Evolutionary conservation across 2,329 filamentous ascomycete species (phyloP).

Genomic region (Beauveria asiatica): DNA sequence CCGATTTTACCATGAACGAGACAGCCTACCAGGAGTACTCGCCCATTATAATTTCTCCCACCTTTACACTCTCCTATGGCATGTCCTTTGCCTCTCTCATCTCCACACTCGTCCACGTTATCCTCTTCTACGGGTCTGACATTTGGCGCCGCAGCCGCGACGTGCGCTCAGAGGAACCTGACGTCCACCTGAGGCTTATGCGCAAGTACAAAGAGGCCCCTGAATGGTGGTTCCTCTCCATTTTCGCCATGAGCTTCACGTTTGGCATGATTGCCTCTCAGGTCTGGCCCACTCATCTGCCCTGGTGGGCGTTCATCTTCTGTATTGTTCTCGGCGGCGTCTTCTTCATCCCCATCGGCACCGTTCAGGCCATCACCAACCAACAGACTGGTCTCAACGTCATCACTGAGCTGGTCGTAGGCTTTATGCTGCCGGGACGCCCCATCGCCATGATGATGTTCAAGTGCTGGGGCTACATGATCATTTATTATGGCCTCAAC

Average conservation of each 20-base stretch:
- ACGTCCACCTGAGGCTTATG: conserved; percentile 44
- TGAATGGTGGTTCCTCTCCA: conserved; percentile 45
- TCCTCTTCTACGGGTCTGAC: conserved; percentile 43
- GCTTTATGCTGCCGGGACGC: conserved; percentile 39
- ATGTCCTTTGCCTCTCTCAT: conserved; percentile 49
- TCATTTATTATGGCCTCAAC: conserved; percentile 36
- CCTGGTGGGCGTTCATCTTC: conserved; percentile 35
- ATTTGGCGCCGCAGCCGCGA: conserved; percentile 28
- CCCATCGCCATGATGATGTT: conserved; percentile 43
- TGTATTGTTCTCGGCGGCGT: conserved; percentile 32
- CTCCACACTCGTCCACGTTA: conserved; percentile 42
- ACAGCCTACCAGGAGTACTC: conserved; percentile 50
- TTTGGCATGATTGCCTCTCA: conserved; percentile 33
- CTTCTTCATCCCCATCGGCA: conserved; percentile 34
- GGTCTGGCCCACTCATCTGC: conserved; percentile 31
- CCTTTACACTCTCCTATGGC: conserved; percentile 47
- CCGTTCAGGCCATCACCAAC: conserved; percentile 41
- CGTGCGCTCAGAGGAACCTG: conserved; percentile 32
- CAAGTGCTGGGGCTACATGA: conserved; percentile 39
- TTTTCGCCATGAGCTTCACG: conserved; percentile 41
- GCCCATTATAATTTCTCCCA: conserved; percentile 43
- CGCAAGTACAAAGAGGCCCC: conserved; percentile 12
- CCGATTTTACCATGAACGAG: conserved; percentile 43
- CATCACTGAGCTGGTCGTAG: conserved; percentile 39
- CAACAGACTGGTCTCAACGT: conserved; percentile 40